Evolutionary conservation across 2,329 filamentous ascomycete genomes (phyloP).

Genomic region (Thelonectria rubi): DNA sequence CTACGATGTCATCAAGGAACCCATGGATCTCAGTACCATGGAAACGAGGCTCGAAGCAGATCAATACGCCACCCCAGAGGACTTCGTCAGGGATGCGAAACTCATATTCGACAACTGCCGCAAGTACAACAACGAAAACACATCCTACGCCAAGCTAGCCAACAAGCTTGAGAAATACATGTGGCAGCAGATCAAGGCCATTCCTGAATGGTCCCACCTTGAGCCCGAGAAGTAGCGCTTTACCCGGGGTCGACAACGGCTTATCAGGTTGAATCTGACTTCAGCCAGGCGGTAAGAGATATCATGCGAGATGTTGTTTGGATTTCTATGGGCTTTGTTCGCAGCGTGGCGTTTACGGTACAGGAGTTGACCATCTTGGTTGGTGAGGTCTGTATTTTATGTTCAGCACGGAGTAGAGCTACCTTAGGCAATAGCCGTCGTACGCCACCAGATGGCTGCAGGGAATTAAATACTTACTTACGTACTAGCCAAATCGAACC

Average conservation of each 20-base stretch:
- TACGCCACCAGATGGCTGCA: no score
- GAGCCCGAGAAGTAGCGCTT: constrained; percentile 57
- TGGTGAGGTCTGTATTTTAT: neutral
- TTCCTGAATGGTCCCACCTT: constrained; percentile 87
- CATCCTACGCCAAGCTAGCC: constrained; percentile 92
- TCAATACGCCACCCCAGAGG: constrained; percentile 88
- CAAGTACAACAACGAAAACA: constrained; percentile 95
- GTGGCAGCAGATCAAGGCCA: constrained; percentile 91
- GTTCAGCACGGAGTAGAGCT: no score
- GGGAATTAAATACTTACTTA: no score
- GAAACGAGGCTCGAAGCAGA: constrained; percentile 94
- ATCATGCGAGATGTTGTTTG: neutral
- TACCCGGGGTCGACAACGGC: constrained; percentile 10
- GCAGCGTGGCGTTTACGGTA: constrained; percentile 32
- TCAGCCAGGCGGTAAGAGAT: neutral
- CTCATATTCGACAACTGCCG: constrained; percentile 95
- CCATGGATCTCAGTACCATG: constrained; percentile 97
- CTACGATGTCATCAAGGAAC: constrained; percentile 97
- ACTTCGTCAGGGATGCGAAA: constrained; percentile 88
- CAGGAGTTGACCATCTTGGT: neutral
- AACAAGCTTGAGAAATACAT: constrained; percentile 94
- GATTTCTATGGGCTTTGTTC: constrained; percentile 18
- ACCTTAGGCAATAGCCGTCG: no score
- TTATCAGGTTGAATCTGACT: neutral
- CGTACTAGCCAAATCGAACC: no score